Base-by-base conservation (phyloP, 768 basidiomycete species). In the Leccinum truebloodii region DNA sequence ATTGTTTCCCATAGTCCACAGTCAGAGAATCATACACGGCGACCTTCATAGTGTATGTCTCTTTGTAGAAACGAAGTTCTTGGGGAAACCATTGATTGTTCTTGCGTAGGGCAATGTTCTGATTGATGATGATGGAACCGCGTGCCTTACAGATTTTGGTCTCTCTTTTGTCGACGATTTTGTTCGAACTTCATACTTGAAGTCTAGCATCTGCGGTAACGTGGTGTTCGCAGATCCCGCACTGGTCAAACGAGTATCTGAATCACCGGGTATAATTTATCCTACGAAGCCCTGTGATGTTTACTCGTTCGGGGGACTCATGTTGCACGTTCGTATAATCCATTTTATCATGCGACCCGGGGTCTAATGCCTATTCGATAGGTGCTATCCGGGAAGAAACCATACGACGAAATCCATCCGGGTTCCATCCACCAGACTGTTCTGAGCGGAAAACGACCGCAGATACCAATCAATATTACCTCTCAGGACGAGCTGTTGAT, bases 111-210 rank as follows among this genome's bases (percentile, higher is more conserved):
- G 55, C 16, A 83, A 84, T 59, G 77, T 84, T 53, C 71, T 84
- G 26, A 73, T 84, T 13, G 75, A 76, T 8, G 73, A 70, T 6
- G 35, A 71, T 4, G 73, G 73, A 18, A 69, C 73, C 13, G 82
- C 82, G 13, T 79, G 78, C 52, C 70, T 83, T 6, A 76, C 80
- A 2, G 82, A 83, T 64, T 83, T 83, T 61, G 82, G 83, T 6
- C 71, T 81, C 18, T 71, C 70, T 2, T 26, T 71, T 18, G 52
- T 60, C 57, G 56, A 18, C 4, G 74, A 75, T 26, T 71, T 74
- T 26, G 24, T 61, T 49, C 72, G 65, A 13, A 71, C 72, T 30
- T 55, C 71, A 10, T 72, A 72, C 51, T 20, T 74, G 46, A 75
- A 71, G 18, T 78, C 79, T 70, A 26, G 50, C 18, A 52, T 74